Evolutionary conservation across 768 basidiomycete genomes (phyloP).

Genomic region (Boletus rubropictus): DNA sequence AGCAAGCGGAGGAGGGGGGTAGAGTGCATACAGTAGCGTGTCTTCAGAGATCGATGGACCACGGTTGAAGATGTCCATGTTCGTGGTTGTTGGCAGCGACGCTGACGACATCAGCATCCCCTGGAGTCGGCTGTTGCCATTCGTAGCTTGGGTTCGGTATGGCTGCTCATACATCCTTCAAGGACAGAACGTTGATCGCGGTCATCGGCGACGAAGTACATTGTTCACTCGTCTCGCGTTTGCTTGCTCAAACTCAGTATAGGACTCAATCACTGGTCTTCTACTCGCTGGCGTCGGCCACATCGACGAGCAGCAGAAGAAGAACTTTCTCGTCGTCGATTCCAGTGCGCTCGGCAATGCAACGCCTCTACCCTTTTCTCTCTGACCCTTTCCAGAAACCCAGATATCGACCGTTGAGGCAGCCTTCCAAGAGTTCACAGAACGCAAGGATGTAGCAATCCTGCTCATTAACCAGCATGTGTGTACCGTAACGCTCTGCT

Average conservation of each 20-base stretch:
- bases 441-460: slow-evolving; percentile 93
- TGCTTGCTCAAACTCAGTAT: slow-evolving; percentile 9
- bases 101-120: background rate
- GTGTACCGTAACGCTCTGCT: slow-evolving; percentile 26
- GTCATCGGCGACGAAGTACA: slow-evolving; percentile 96
- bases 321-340: slow-evolving; percentile 97
- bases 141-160: slow-evolving; percentile 30
- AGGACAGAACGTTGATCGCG: slow-evolving; percentile 84
- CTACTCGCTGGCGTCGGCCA: slow-evolving; percentile 94
- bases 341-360: slow-evolving; percentile 55
- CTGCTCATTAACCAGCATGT: slow-evolving; percentile 98
- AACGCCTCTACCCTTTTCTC: background rate
- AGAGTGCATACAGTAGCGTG: slow-evolving; percentile 70
- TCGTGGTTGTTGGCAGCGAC: background rate
- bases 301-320: slow-evolving; percentile 83
- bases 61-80: slow-evolving; percentile 67
- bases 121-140: slow-evolving; percentile 8
- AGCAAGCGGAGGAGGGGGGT: slow-evolving; percentile 48
- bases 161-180: slow-evolving; percentile 52
- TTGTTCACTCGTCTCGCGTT: background rate
- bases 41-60: slow-evolving; percentile 81
- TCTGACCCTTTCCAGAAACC: slow-evolving; percentile 57
- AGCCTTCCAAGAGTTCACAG: slow-evolving; percentile 90
- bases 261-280: slow-evolving; percentile 97
- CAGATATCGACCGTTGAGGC: slow-evolving; percentile 85